Evolutionary conservation across 164 flowering plant genomes (phyloP), one percentile per base, ranked within the genome.

Genomic region (Saururus chinensis): DNA sequence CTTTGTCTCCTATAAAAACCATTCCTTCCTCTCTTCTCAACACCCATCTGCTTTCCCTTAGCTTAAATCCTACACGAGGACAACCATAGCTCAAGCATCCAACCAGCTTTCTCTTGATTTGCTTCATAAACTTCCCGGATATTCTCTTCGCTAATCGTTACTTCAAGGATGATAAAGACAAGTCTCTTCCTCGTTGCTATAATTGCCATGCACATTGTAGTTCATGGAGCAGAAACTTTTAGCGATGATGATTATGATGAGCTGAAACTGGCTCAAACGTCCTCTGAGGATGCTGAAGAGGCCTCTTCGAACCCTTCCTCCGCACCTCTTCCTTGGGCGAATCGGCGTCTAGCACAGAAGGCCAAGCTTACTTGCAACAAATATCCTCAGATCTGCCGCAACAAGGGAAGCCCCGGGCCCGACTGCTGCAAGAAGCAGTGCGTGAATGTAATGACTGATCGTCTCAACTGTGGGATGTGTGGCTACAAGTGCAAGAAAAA

Each of bases 401-500:
- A 4, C 0, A 40, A 21, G 5, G 64, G 57, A 0, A 68, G 61
- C 21, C 62, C 59, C 6, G 69, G 63, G 53, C 25, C 68, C 13
- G 69, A 74, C 9, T 84, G 93, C 66, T 84, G 86, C 69, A 77
- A 79, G 73, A 81, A 80, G 75, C 81, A 80, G 61, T 87, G 95
- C 66, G 20, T 75, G 13, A 70, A 87, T 55, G 40, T 83, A 61
- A 23, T 6, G 19, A 48, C 26, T 0, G 88, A 87, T 30, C 25
- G 42, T 1, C 4, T 70, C 7, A 62, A 87, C 69, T 87, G 90
- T 60, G 90, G 90, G 0, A 70, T 68, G 7, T 87, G 95, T 79
- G 75, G 75, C 71, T 75, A 71, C 0, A 79, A 76, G 67, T 87
- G 95, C 79, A 66, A 66, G 70, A 79, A 53, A 56, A 73, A 77